Conservation (phyloP, 148 eudicot genomes). For the Amaranthus cruentus region DNA sequence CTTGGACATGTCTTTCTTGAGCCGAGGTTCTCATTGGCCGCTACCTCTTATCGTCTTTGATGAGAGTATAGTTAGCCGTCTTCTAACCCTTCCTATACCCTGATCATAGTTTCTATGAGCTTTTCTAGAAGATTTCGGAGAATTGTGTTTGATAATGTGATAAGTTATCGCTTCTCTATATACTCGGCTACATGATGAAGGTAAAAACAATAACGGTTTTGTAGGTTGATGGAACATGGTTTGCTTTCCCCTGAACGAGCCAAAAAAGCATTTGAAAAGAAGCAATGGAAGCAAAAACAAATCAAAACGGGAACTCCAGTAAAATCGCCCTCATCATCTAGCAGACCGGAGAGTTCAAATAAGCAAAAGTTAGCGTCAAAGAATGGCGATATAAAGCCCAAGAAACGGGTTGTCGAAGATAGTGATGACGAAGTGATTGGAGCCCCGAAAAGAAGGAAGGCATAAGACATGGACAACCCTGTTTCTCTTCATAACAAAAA, state of each 20-base stretch:
- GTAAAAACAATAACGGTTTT: constrained; percentile 8
- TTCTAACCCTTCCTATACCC: no score
- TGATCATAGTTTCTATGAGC: neutral
- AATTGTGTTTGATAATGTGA: neutral
- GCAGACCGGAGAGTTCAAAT: constrained; percentile 56
- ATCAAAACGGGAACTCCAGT: constrained; percentile 61
- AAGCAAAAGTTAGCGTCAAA: constrained; percentile 48
- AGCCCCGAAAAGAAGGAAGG: constrained; percentile 66
- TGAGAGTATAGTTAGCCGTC: neutral
- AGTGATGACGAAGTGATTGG: constrained; percentile 62
- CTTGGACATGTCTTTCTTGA: neutral
- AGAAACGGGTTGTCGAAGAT: constrained; percentile 46
- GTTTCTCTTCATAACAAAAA: no score
- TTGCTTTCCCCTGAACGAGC: constrained; percentile 72
- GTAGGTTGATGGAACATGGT: constrained; percentile 97
- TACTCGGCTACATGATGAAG: neutral
- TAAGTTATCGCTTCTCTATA: neutral
- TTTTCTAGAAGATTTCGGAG: neutral
- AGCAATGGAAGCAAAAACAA: constrained; percentile 81
- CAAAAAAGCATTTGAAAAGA: constrained; percentile 71
- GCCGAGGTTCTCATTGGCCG: neutral
- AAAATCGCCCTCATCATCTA: constrained; percentile 42
- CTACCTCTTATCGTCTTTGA: neutral
- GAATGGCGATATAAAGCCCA: constrained; percentile 56
- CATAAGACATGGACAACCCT: constrained; percentile 19